A percentile compares a stretch with the other conserved stretches of the same genome.
These are phyloP conservation scores for Globisporangium ultimum DNA, from an alignment of 352 stramenopile genomes.

Conservation along the genomic window DNA sequence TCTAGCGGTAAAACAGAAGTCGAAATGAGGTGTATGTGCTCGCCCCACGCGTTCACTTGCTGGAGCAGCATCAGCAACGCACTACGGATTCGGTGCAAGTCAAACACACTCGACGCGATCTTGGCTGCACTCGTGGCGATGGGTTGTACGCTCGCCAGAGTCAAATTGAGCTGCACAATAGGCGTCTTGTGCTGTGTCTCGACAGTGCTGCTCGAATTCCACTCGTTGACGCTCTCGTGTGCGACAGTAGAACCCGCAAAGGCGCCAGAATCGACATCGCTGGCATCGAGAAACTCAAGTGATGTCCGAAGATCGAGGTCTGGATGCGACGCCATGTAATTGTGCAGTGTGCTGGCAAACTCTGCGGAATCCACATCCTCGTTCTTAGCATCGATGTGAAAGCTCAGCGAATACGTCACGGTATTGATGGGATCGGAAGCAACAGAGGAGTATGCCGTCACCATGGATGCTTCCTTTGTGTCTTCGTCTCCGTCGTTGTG, in stretches of 20 bases:
- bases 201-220: neutral
- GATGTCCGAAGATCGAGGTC: neutral
- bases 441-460: too few relatives aligned
- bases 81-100: constrained; percentile 15
- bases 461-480: neutral
- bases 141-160: constrained; percentile 1
- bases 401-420: neutral
- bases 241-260: neutral
- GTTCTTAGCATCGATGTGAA: constrained; percentile 1
- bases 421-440: constrained; percentile 6
- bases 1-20: neutral
- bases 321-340: neutral
- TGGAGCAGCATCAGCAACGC: constrained; percentile 21
- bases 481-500: constrained; percentile 2
- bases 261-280: neutral
- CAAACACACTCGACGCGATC: constrained; percentile 9
- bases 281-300: neutral
- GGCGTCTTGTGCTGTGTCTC: neutral
- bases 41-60: constrained; percentile 9
- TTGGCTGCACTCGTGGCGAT: neutral
- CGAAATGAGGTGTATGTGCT: constrained; percentile 2
- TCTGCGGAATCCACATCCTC: neutral
- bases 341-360: neutral
- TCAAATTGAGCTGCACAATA: constrained; percentile 15
- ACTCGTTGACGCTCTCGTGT: neutral